Evolutionary conservation across 805 yeast species (phyloP).

Genomic region (Starmerella vitae): DNA sequence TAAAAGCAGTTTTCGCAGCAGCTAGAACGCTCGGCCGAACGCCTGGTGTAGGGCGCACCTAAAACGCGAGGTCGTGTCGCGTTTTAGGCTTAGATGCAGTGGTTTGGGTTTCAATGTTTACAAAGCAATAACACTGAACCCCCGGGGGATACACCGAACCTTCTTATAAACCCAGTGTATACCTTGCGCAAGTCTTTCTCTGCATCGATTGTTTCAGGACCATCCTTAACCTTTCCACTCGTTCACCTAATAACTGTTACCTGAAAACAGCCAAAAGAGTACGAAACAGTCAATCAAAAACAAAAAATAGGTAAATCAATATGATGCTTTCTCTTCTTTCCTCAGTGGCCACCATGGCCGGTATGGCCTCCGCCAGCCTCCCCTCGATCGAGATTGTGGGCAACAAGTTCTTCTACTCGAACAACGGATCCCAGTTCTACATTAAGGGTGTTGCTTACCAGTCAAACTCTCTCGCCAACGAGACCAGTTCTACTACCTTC

Average conservation of each 20-base stretch:
- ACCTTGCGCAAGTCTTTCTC: background rate
- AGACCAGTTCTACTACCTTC: slow-evolving; percentile 33
- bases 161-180: background rate
- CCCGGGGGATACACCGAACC: background rate
- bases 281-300: no score
- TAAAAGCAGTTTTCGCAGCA: no score
- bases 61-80: no score
- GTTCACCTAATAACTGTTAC: no score
- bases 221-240: background rate
- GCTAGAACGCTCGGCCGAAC: no score
- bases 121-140: background rate
- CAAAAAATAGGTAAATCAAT: background rate
- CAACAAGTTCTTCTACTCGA: slow-evolving; percentile 60
- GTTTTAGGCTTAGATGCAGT: no score
- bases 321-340: slow-evolving; percentile 23
- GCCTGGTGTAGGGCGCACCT: no score
- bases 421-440: slow-evolving; percentile 69
- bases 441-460: slow-evolving; percentile 84
- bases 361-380: slow-evolving; percentile 24
- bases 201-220: background rate
- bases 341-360: slow-evolving; percentile 17
- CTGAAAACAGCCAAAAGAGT: no score
- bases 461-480: slow-evolving; percentile 39
- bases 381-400: slow-evolving; percentile 52
- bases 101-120: background rate